Evolutionary conservation across 169 alveolate species (phyloP).

Genomic region (Cryptosporidium andersoni): DNA sequence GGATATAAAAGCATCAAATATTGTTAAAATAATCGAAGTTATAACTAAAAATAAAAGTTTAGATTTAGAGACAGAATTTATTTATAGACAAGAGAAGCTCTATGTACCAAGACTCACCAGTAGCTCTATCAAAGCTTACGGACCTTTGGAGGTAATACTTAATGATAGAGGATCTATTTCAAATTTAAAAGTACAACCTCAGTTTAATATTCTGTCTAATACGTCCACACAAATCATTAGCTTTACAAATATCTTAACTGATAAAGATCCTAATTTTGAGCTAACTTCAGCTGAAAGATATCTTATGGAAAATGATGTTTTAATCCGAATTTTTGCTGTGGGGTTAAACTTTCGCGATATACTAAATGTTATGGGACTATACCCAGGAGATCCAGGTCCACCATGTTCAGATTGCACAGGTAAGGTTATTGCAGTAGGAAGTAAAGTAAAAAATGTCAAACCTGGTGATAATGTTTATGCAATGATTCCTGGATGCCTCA

Average conservation of each 20-base stretch:
- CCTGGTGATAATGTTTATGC: slow-evolving; percentile 67
- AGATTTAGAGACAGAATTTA: slow-evolving; percentile 24
- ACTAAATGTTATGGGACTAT: slow-evolving; percentile 72
- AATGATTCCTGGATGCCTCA: slow-evolving; percentile 71
- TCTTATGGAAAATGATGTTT: slow-evolving; percentile 60
- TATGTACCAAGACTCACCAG: slow-evolving; percentile 10
- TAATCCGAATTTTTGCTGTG: slow-evolving; percentile 74
- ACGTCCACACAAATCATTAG: slow-evolving; percentile 12
- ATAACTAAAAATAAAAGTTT: neutral
- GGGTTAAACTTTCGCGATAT: slow-evolving; percentile 78
- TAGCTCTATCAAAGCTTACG: neutral
- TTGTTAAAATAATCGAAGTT: neutral
- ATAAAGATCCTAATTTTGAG: neutral
- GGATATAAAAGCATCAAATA: slow-evolving; percentile 1
- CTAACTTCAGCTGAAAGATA: neutral
- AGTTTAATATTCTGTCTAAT: neutral
- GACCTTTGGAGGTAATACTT: slow-evolving; percentile 18
- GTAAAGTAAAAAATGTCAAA: slow-evolving; percentile 38
- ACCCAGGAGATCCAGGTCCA: slow-evolving; percentile 68
- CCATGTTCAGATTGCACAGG: slow-evolving; percentile 70
- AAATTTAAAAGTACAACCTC: slow-evolving; percentile 14
- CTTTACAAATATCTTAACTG: slow-evolving; percentile 4
- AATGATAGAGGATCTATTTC: slow-evolving; percentile 68
- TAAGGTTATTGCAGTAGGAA: slow-evolving; percentile 58
- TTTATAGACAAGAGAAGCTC: slow-evolving; percentile 18